Conservation (phyloP, 2,329 filamentous ascomycete genomes). For the Cladophialophora chaetospira region DNA sequence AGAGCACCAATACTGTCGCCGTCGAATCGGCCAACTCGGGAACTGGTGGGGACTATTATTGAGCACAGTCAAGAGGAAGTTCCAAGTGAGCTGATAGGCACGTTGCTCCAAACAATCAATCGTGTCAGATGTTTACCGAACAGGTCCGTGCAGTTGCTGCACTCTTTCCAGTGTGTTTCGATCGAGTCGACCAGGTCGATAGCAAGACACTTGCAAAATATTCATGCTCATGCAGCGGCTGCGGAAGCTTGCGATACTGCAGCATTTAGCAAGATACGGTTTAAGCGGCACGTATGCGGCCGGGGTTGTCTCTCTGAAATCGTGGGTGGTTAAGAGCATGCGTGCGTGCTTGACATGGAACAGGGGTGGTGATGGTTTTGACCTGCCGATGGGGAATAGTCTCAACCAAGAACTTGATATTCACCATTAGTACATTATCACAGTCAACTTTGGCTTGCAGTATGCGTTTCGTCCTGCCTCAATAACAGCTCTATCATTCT, state of each 20-base stretch:
- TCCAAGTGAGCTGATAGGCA: conserved; percentile 8
- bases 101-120: not conserved
- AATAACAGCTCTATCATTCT: too few relatives aligned
- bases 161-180: not conserved
- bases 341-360: not conserved
- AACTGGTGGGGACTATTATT: conserved; percentile 1
- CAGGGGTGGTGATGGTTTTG: too few relatives aligned
- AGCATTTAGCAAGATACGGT: conserved; percentile 22
- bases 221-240: conserved; percentile 19
- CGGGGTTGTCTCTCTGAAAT: not conserved
- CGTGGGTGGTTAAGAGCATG: not conserved
- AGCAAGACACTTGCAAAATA: too few relatives aligned
- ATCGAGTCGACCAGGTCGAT: too few relatives aligned
- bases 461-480: too few relatives aligned
- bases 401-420: too few relatives aligned
- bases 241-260: conserved; percentile 11
- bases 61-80: not conserved
- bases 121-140: conserved; percentile 1
- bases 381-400: too few relatives aligned
- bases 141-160: not conserved
- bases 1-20: not conserved
- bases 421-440: too few relatives aligned
- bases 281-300: conserved; percentile 13
- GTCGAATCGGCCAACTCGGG: conserved; percentile 21
- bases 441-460: too few relatives aligned